Evolutionary conservation across 257 asterid genomes (phyloP).

Genomic region (Paulownia fortunei): DNA sequence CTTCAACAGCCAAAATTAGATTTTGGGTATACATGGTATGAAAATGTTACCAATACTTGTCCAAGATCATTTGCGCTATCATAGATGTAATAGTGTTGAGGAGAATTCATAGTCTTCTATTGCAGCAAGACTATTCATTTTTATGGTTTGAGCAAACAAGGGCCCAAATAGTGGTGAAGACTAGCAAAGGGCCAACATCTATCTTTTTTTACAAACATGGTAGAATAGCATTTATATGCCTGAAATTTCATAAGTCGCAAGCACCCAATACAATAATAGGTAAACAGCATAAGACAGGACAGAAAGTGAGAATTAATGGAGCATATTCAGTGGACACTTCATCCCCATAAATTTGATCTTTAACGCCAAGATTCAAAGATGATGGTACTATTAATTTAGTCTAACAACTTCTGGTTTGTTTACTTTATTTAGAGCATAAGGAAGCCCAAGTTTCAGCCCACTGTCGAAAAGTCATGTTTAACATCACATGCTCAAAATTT

Average conservation of each 20-base stretch:
- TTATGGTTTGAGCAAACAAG: neutral
- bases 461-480: neutral
- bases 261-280: neutral
- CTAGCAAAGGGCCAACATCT: neutral
- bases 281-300: neutral
- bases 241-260: neutral
- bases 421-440: neutral
- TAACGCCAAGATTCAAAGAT: neutral
- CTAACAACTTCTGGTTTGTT: neutral
- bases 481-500: neutral
- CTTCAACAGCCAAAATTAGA: neutral
- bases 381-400: too few relatives aligned
- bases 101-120: neutral
- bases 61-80: neutral
- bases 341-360: neutral
- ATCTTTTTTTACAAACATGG: neutral
- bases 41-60: neutral
- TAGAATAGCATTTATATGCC: neutral
- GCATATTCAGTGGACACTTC: neutral
- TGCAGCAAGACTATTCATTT: neutral
- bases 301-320: neutral
- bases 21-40: neutral
- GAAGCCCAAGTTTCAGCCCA: conserved; percentile 1
- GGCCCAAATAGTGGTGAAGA: neutral
- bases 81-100: neutral